Evolutionary conservation across 176 grass and related monocot genomes (phyloP).

Genomic region (Pontederia crassipes): DNA sequence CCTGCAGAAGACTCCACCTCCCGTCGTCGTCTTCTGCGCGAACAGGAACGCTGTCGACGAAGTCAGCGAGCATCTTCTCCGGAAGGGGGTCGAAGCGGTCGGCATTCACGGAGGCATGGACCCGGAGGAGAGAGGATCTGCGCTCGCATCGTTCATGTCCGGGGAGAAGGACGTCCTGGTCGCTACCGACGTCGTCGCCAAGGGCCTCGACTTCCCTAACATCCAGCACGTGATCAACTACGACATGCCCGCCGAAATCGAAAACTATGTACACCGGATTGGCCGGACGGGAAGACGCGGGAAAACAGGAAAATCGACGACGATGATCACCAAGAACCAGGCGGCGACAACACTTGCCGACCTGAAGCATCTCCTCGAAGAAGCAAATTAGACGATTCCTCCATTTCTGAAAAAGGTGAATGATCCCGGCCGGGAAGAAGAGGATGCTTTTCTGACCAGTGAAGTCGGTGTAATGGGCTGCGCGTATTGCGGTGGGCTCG

Average conservation of each 20-base stretch:
- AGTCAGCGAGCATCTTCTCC: slow-evolving; percentile 87
- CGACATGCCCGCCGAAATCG: slow-evolving; percentile 87
- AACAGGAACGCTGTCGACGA: slow-evolving; percentile 81
- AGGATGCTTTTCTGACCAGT: slow-evolving; percentile 53
- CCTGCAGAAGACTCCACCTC: slow-evolving; percentile 88
- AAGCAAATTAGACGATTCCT: slow-evolving; percentile 86
- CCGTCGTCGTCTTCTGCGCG: slow-evolving; percentile 81
- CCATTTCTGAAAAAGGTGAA: slow-evolving; percentile 66
- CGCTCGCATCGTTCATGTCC: slow-evolving; percentile 63
- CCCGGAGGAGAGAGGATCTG: slow-evolving; percentile 85
- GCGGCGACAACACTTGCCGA: slow-evolving; percentile 73
- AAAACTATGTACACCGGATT: slow-evolving; percentile 91
- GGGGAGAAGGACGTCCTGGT: slow-evolving; percentile 82
- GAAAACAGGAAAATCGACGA: slow-evolving; percentile 83
- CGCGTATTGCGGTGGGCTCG: slow-evolving; percentile 83
- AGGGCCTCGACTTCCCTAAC: slow-evolving; percentile 93
- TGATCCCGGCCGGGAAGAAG: slow-evolving; percentile 48
- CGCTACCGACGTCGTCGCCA: slow-evolving; percentile 85
- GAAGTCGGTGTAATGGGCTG: slow-evolving; percentile 80
- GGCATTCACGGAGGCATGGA: slow-evolving; percentile 89
- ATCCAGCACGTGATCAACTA: slow-evolving; percentile 99
- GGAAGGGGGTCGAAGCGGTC: slow-evolving; percentile 88
- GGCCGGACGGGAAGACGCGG: slow-evolving; percentile 86
- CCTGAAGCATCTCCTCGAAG: slow-evolving; percentile 77
- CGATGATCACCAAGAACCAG: slow-evolving; percentile 98